A percentile compares a stretch with the other conserved stretches of the same genome.
Conservation (phyloP, 805 yeast species). For the Candida dajiaensis region DNA sequence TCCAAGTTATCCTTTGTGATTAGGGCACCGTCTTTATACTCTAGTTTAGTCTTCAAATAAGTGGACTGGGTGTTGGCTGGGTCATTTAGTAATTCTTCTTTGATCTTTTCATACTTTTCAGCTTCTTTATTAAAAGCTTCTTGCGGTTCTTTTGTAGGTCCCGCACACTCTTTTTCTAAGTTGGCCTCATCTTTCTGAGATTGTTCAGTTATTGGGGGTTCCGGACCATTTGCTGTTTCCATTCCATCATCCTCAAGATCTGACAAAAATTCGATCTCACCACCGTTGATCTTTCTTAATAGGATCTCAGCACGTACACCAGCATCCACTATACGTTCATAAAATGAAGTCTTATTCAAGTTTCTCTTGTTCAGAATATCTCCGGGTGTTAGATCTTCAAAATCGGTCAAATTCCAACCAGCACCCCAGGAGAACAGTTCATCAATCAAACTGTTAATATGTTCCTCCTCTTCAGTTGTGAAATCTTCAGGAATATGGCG, state of each 20-base stretch:
- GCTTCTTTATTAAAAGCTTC: conserved; percentile 17
- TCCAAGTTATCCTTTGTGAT: conserved; percentile 69
- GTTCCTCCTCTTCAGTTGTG: conserved; percentile 34
- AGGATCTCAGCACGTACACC: conserved; percentile 88
- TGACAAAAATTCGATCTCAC: conserved; percentile 50
- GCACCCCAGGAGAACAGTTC: conserved; percentile 79
- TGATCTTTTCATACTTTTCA: conserved; percentile 12
- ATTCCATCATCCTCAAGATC: conserved; percentile 25
- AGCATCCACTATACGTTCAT: conserved; percentile 57
- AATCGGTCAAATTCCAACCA: conserved; percentile 82
- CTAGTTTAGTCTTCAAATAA: conserved; percentile 59
- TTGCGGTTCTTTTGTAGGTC: conserved; percentile 8
- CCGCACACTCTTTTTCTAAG: conserved; percentile 12
- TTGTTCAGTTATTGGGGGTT: too few relatives aligned
- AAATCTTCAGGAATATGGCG: conserved; percentile 41
- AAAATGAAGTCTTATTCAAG: conserved; percentile 36
- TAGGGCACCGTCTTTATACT: conserved; percentile 62
- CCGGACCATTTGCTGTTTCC: conserved; percentile 17
- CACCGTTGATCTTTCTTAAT: conserved; percentile 64
- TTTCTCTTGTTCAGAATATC: conserved; percentile 61
- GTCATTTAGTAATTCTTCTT: conserved; percentile 30
- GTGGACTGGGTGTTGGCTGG: conserved; percentile 63
- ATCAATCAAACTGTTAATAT: conserved; percentile 51
- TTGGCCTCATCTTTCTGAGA: conserved; percentile 13
- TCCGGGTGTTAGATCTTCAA: conserved; percentile 74